Evolutionary conservation across 179 eudicot species (phyloP).

Genomic region (Actinidia chinensis): DNA sequence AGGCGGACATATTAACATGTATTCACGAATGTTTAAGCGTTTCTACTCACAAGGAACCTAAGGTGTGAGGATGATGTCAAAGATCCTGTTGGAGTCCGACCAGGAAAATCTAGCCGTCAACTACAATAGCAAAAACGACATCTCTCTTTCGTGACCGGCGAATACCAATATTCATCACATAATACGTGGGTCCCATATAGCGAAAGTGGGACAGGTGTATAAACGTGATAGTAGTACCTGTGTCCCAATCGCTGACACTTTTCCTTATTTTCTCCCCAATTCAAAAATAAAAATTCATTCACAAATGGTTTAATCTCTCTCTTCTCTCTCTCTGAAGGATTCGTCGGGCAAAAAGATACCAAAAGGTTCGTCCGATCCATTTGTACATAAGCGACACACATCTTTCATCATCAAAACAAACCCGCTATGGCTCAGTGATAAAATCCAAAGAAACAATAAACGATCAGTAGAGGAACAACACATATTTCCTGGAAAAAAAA

Average conservation of each 20-base stretch:
- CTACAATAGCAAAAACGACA: background rate
- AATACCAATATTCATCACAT: background rate
- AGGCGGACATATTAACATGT: no score
- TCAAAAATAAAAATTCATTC: background rate
- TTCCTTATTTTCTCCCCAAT: background rate
- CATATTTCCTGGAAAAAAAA: background rate
- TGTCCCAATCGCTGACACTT: constrained; percentile 1
- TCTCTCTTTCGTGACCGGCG: background rate
- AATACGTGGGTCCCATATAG: background rate
- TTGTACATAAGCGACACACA: background rate
- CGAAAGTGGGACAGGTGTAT: constrained; percentile 10
- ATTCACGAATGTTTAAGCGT: background rate
- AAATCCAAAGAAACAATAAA: background rate
- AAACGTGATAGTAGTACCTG: background rate
- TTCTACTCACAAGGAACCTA: background rate
- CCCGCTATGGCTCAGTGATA: background rate
- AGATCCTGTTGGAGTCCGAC: background rate
- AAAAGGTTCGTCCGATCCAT: constrained; percentile 22
- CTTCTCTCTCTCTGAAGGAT: background rate
- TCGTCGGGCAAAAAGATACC: constrained; percentile 18
- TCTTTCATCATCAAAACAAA: background rate
- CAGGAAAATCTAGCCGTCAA: constrained; percentile 13
- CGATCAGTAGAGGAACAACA: background rate
- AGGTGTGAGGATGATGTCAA: background rate
- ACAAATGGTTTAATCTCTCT: constrained; percentile 7